Evolutionary conservation across 2,329 filamentous ascomycete genomes (phyloP).

Genomic region (Cytospora piceicola): DNA sequence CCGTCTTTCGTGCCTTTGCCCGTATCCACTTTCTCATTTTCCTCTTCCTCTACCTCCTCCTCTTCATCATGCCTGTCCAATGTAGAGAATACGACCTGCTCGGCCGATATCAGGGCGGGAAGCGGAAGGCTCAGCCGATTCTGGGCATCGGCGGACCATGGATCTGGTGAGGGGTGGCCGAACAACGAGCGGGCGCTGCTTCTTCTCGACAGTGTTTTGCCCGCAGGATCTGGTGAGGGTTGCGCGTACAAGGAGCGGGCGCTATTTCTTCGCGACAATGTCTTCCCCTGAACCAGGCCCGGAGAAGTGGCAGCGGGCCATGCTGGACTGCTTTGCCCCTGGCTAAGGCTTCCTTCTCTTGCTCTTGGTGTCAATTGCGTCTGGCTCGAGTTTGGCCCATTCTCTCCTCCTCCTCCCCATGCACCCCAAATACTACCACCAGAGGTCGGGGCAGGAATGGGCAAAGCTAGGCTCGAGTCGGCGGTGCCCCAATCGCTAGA

Average conservation of each 20-base stretch:
- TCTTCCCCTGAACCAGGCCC: constrained; percentile 37
- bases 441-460: constrained; percentile 31
- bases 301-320: constrained; percentile 47
- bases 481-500: constrained; percentile 45
- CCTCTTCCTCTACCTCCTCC: neutral
- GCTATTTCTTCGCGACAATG: constrained; percentile 30
- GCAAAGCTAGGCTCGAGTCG: constrained; percentile 35
- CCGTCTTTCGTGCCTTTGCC: constrained; percentile 5
- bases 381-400: constrained; percentile 33
- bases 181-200: constrained; percentile 28
- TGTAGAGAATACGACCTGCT: constrained; percentile 27
- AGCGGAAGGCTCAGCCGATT: constrained; percentile 24
- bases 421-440: constrained; percentile 38
- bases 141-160: constrained; percentile 45
- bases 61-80: constrained; percentile 27
- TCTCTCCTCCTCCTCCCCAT: constrained; percentile 34
- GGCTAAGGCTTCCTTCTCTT: constrained; percentile 40
- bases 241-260: constrained; percentile 36
- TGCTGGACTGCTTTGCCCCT: constrained; percentile 41
- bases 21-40: neutral
- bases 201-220: constrained; percentile 31
- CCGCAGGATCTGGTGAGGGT: constrained; percentile 42
- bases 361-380: constrained; percentile 38
- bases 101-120: constrained; percentile 25
- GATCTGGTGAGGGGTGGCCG: constrained; percentile 47